phyloP scores from a whole-genome alignment of 352 stramenopile species.

The Phytopythium montanum region DNA sequence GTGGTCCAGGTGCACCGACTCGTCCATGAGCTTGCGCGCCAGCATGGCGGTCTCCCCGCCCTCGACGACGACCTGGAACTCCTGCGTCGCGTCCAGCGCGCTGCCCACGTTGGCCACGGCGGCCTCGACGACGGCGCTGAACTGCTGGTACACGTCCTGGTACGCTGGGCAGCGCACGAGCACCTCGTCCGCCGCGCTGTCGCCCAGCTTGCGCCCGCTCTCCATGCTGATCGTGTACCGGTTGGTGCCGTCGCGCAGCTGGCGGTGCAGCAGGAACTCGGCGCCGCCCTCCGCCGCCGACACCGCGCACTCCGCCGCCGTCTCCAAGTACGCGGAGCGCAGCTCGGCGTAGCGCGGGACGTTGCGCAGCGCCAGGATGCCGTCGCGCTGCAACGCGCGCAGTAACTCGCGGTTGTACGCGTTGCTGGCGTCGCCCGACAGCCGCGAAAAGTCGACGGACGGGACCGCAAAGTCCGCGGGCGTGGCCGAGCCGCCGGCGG shows the following conservation, averaged over 20 bases:
- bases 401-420: conserved; percentile 36
- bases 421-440: conserved; percentile 26
- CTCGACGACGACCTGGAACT: conserved; percentile 40
- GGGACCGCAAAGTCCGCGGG: conserved; percentile 48
- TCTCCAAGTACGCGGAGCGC: conserved; percentile 50
- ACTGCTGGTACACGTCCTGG: conserved; percentile 43
- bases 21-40: conserved; percentile 50
- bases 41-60: conserved; percentile 32
- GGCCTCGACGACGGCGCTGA: conserved; percentile 52
- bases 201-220: conserved; percentile 36
- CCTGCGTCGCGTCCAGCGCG: conserved; percentile 52
- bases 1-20: conserved; percentile 77
- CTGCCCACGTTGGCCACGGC: conserved; percentile 51
- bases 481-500: conserved; percentile 11
- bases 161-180: conserved; percentile 53
- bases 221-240: conserved; percentile 74
- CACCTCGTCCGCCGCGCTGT: conserved; percentile 27
- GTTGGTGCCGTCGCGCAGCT: conserved; percentile 65
- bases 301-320: conserved; percentile 54
- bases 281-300: conserved; percentile 37
- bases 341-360: conserved; percentile 50
- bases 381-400: conserved; percentile 51
- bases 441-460: conserved; percentile 49
- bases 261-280: conserved; percentile 65
- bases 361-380: conserved; percentile 76